Base-by-base conservation (phyloP, 2,329 filamentous ascomycete genomes). In the Penicillium aurantiogriseum region DNA sequence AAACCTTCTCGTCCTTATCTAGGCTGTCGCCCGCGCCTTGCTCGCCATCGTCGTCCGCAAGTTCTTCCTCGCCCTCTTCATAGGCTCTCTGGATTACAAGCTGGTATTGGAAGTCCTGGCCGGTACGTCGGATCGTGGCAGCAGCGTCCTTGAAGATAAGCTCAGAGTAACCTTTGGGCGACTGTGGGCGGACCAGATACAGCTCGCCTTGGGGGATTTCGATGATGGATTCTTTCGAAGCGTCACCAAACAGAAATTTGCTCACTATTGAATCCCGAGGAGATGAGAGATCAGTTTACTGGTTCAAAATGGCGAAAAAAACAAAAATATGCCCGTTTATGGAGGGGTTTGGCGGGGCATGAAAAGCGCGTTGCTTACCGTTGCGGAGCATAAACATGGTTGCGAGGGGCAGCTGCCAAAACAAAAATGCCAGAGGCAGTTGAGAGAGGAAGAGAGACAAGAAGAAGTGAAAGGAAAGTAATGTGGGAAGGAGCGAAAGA, bases 131-230 rank as follows among this genome's bases (percentile, higher is more conserved):
- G 70, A 99, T 95, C 62, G 89, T 91, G 52, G 93, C 91, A 46
- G 91, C 90, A 39, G 92, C 89, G 86, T 99, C 94, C 76, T 94
- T 96, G 83, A 97, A 99, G 77, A 99, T 96, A 72, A 97, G 91
- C 77, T 99, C 94, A 1, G 93, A 97, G 75, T 97, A 97, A 64
- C 94, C 94, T 76, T 99, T 99, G 56, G 93, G 92, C 8, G 93
- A 97, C 49, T 91, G 85, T 11, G 94, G 94, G 68, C 94, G 90
- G 68, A 99, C 94, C 66, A 99, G 88, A 76, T 97, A 99, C 44
- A 99, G 90, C 76, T 97, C 92, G 72, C 94, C 94, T 76, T 97
- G 92, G 17, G 92, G 87, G 43, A 99, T 88, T 74, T 97, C 92
- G 77, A 96, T 91, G 72, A 99, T 86, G 47, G 91, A 89, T 80